Conservation (phyloP, 2,329 filamentous ascomycete species). For the Endoconidiophora polonica region DNA sequence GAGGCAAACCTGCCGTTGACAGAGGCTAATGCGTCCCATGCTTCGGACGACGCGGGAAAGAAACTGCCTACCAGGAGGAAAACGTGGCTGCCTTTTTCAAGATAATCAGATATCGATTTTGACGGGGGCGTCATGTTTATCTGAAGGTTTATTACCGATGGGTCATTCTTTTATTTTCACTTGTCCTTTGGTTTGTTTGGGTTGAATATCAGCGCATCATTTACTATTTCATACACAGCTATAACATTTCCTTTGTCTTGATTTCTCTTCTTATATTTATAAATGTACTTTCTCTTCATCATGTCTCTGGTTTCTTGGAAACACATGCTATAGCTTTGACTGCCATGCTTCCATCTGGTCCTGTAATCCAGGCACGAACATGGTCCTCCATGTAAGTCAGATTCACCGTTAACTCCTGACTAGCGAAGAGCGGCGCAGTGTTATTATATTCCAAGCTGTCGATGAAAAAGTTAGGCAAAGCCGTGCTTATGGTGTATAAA, state of each 20-base stretch:
- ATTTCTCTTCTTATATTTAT: too few species aligned
- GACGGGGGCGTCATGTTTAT: background rate
- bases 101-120: too few species aligned
- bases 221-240: too few species aligned
- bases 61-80: background rate
- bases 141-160: background rate
- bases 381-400: constrained; percentile 26
- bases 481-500: constrained; percentile 27
- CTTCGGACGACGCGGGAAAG: background rate
- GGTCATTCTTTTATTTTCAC: background rate
- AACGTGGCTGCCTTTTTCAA: background rate
- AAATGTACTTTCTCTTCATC: too few species aligned
- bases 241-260: too few species aligned
- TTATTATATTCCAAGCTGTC: constrained; percentile 60
- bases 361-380: constrained; percentile 46
- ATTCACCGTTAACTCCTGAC: constrained; percentile 55
- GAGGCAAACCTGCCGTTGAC: background rate
- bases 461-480: constrained; percentile 22
- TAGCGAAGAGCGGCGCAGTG: constrained; percentile 61
- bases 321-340: constrained; percentile 36
- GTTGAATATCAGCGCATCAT: too few species aligned
- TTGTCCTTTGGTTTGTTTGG: background rate
- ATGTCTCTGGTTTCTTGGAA: too few species aligned
- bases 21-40: background rate
- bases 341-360: constrained; percentile 41